These are phyloP conservation scores for Syncephalastrum racemosum DNA, from an alignment of 371 early-diverging fungal genomes.

Conservation along the genomic window DNA sequence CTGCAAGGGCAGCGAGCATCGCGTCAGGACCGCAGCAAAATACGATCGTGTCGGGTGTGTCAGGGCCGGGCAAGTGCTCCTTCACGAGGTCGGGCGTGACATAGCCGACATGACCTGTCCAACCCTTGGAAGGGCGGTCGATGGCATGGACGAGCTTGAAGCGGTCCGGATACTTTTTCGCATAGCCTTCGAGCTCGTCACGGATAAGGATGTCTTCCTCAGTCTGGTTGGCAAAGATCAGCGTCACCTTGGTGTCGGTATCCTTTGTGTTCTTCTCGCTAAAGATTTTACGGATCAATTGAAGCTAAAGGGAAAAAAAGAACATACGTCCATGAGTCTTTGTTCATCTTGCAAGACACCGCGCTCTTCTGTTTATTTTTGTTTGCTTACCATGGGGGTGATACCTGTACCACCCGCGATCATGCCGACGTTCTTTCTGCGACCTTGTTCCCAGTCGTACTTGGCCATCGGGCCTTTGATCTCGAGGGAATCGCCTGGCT, in stretches of 20 bases:
- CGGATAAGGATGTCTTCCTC: slow-evolving; percentile 86
- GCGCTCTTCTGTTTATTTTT: background rate
- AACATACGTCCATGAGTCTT: too few species aligned
- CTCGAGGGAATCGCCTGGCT: slow-evolving; percentile 80
- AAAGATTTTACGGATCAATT: slow-evolving; percentile 72
- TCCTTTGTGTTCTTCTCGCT: slow-evolving; percentile 52
- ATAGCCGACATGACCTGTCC: slow-evolving; percentile 72
- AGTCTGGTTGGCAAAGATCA: slow-evolving; percentile 87
- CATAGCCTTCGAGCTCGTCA: slow-evolving; percentile 74
- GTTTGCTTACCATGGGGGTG: slow-evolving; percentile 76
- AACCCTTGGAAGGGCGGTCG: slow-evolving; percentile 66
- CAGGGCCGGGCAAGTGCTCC: slow-evolving; percentile 63
- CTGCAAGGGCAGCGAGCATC: slow-evolving; percentile 79
- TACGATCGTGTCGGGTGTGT: slow-evolving; percentile 59
- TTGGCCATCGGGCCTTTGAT: slow-evolving; percentile 94
- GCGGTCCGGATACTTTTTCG: slow-evolving; percentile 70
- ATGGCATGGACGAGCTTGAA: slow-evolving; percentile 80
- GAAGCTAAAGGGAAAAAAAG: too few species aligned
- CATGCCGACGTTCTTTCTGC: slow-evolving; percentile 81
- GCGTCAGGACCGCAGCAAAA: slow-evolving; percentile 86
- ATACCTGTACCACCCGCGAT: slow-evolving; percentile 91
- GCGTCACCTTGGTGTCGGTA: slow-evolving; percentile 81
- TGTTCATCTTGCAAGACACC: too few species aligned
- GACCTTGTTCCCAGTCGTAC: slow-evolving; percentile 75
- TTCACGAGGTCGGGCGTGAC: slow-evolving; percentile 68